These are phyloP conservation scores for Coemansia sp. DNA, from an alignment of 192 early-diverging fungal species.

Conservation along the genomic window DNA sequence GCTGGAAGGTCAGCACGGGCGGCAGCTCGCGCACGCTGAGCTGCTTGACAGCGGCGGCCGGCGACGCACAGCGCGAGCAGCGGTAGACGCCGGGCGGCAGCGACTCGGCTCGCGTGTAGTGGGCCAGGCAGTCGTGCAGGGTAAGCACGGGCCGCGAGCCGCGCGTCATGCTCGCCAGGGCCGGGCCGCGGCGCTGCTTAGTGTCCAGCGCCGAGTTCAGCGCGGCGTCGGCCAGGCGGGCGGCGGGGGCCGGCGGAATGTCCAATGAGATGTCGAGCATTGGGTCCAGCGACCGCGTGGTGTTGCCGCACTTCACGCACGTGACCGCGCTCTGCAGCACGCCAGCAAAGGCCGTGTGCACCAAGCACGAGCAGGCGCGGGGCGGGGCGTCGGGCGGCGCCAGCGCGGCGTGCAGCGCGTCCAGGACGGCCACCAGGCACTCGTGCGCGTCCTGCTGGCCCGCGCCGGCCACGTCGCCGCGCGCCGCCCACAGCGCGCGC, in stretches of 20 bases:
- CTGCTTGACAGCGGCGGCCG: conserved; percentile 81
- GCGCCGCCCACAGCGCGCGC: conserved; percentile 87
- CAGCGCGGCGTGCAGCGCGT: conserved; percentile 79
- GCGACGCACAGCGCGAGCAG: conserved; percentile 68
- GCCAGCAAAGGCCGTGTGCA: conserved; percentile 91
- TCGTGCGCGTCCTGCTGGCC: conserved; percentile 98
- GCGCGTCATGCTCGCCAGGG: conserved; percentile 23
- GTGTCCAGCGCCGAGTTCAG: conserved; percentile 6
- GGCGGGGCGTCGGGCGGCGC: conserved; percentile 24
- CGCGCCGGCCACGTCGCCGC: conserved; percentile 86
- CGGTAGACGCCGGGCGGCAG: conserved; percentile 69
- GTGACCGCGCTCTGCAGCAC: conserved; percentile 89
- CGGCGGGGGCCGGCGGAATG: conserved; percentile 57
- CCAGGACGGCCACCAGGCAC: conserved; percentile 89
- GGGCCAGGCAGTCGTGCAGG: conserved; percentile 56
- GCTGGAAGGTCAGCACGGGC: conserved; percentile 87
- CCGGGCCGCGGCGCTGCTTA: neutral
- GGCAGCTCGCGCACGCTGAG: conserved; percentile 84
- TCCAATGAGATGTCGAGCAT: conserved; percentile 92
- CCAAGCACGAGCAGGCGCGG: conserved; percentile 73
- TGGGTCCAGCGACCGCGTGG: conserved; percentile 82
- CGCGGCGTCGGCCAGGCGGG: conserved; percentile 4
- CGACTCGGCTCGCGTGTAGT: conserved; percentile 82
- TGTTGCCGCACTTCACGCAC: conserved; percentile 76
- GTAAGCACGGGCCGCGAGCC: conserved; percentile 35